Evolutionary conservation across 495 filamentous ascomycete genomes (phyloP).

Genomic region (Xylaria acuta): DNA sequence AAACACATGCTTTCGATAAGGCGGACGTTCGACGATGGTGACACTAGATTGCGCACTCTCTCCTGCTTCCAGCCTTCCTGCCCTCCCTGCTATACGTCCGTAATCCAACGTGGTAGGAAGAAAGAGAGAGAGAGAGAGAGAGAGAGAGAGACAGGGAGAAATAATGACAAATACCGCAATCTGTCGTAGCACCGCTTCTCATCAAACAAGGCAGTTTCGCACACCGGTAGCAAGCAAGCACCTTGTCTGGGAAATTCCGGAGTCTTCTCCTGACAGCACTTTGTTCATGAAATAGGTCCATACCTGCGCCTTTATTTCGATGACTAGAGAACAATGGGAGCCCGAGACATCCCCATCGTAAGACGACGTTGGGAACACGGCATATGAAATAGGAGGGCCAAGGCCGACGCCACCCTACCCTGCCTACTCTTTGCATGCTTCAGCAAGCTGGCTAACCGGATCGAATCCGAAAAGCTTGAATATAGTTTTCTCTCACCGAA

Average conservation of each 20-base stretch:
- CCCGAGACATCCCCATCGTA: neutral
- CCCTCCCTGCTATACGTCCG: neutral
- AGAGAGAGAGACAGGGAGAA: neutral
- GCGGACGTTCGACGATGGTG: neutral
- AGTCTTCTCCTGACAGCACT: neutral
- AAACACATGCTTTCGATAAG: neutral
- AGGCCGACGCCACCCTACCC: neutral
- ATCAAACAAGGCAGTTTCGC: neutral
- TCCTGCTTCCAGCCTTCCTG: neutral
- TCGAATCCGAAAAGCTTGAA: neutral
- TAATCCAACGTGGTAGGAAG: neutral
- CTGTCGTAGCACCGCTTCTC: neutral
- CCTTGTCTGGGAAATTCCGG: no score
- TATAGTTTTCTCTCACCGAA: neutral
- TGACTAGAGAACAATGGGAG: neutral
- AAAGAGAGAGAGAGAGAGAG: neutral
- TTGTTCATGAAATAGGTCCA: neutral
- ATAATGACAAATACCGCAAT: neutral
- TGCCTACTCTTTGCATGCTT: neutral
- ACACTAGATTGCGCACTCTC: neutral
- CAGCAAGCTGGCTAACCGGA: neutral
- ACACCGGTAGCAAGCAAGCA: no score
- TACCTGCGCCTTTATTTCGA: no score
- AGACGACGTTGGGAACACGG: neutral
- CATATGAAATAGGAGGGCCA: neutral